Evolutionary conservation across 768 basidiomycete genomes (phyloP), one percentile per base, ranked within the genome.

Genomic region (Boletus subparvulus): DNA sequence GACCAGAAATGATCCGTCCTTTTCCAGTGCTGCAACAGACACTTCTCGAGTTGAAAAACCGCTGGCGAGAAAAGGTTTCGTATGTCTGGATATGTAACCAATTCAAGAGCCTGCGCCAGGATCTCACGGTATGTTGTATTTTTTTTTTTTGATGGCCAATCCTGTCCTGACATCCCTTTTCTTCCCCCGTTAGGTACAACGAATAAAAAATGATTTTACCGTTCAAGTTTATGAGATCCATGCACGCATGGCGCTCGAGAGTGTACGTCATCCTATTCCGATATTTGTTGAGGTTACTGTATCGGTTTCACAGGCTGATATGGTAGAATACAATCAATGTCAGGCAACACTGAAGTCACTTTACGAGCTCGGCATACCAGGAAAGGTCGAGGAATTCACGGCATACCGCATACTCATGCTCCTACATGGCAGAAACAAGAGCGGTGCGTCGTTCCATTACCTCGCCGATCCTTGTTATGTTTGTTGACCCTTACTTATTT

Each of bases 251-350:
- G 97, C 97, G 43, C 78, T 99, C 40, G 92, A 95, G 81, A 87
- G 85, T 65, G 93, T 94, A 73, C 55, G 85, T 74, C 5, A 17
- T 58, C 44, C 43, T 56, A 35, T 24, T 49, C 30, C 17, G 37
- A 28, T 35, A 11, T 49, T 41, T 28, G 52, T 45, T 44, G 33
- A 37, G 48, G 61, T 66, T 48, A 42, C 60, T 66, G 58, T 59
- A 58, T 55, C 19, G 54, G 52, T 62, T 59, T 61, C 44, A 32
- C 73, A 99, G 96, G 84, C 81, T 67, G 97, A 99, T 73, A 90
- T 99, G 81, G 94, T 97, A 62, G 97, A 99, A 82, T 98, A 96
- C 71, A 98, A 97, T 73, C 92, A 95, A 73, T 99, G 97, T 74
- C 94, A 98, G 73, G 89, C 90, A 32, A 89, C 92, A 61, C 77